phyloP scores from a whole-genome alignment of 2,329 filamentous ascomycete genomes.

The Aspergillus texensis region DNA sequence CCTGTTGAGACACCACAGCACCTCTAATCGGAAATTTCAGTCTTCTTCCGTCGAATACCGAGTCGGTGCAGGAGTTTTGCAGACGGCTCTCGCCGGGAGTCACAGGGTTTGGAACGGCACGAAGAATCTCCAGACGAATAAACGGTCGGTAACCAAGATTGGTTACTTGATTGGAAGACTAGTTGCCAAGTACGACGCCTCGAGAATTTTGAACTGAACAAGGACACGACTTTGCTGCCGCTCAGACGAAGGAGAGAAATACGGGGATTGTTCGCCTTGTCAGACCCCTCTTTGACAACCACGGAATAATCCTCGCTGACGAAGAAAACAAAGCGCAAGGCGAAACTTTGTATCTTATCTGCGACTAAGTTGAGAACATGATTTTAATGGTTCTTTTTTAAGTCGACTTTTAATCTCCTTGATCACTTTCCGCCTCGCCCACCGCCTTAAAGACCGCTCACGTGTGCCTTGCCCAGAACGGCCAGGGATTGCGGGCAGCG shows the following conservation, averaged over 20 bases:
- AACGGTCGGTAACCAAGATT: not conserved
- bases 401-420: slow-evolving; percentile 1
- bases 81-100: not conserved
- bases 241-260: not conserved
- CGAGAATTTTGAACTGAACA: not conserved
- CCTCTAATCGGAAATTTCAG: not conserved
- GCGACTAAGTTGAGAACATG: not conserved
- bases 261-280: no score
- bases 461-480: not conserved
- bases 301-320: not conserved
- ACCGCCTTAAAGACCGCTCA: slow-evolving; percentile 61
- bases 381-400: not conserved
- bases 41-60: not conserved
- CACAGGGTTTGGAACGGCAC: not conserved
- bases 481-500: not conserved
- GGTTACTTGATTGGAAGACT: not conserved
- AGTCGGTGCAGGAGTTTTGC: not conserved
- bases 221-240: not conserved
- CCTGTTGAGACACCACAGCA: slow-evolving; percentile 1
- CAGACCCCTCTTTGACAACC: not conserved
- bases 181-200: not conserved
- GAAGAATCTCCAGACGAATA: not conserved
- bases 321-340: not conserved
- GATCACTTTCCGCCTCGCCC: slow-evolving; percentile 54
- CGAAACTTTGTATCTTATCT: not conserved